These are phyloP conservation scores for Funneliformis caledonium DNA, from an alignment of 371 early-diverging fungal species.

Conservation along the genomic window DNA sequence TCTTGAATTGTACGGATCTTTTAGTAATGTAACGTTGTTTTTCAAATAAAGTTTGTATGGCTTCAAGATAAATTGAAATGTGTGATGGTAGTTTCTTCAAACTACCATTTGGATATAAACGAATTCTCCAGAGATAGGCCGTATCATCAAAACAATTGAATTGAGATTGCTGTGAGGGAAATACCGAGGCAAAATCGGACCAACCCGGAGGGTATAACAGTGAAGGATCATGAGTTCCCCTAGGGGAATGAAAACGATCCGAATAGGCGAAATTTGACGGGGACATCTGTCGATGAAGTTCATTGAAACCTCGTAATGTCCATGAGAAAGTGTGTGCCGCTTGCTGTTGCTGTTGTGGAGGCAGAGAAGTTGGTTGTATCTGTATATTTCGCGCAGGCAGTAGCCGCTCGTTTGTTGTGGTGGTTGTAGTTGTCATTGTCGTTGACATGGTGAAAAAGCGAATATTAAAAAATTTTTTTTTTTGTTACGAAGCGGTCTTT, in stretches of 20 bases:
- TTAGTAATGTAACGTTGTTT: neutral
- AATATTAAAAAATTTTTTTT: no score
- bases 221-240: neutral
- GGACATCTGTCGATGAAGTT: neutral
- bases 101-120: slow-evolving; percentile 26
- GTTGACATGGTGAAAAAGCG: no score
- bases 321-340: neutral
- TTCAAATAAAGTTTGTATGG: slow-evolving; percentile 25
- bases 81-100: neutral
- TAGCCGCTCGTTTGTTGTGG: no score
- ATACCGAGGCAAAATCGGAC: neutral
- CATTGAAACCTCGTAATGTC: slow-evolving; percentile 26
- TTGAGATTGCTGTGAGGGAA: neutral
- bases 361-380: neutral
- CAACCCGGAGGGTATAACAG: neutral
- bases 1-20: slow-evolving; percentile 12
- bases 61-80: slow-evolving; percentile 14
- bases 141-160: neutral
- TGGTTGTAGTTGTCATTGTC: neutral
- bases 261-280: neutral
- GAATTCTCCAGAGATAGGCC: slow-evolving; percentile 19
- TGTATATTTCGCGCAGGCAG: no score
- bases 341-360: neutral
- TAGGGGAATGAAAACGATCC: slow-evolving; percentile 19
- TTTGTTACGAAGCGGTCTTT: no score